A percentile compares a stretch with the other conserved stretches of the same genome.
Conservation (phyloP, 768 basidiomycete genomes). For the Bullera alba region DNA sequence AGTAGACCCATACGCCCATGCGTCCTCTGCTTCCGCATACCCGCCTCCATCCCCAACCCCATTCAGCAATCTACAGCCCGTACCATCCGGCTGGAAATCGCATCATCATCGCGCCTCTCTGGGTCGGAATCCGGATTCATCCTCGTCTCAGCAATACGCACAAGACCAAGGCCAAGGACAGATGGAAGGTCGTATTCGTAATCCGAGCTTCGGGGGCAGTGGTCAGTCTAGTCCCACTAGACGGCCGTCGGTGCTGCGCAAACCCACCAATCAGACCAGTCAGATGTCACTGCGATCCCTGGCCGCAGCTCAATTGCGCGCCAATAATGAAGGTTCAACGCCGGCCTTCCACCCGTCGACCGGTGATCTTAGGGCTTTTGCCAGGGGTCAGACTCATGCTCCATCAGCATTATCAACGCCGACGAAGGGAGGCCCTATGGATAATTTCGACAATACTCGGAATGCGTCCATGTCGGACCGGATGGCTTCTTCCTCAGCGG, state of each 20-base stretch:
- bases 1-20: not conserved
- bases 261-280: not conserved
- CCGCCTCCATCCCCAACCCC: too few relatives aligned
- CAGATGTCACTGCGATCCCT: not conserved
- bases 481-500: not conserved
- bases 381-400: not conserved
- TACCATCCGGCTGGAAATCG: too few relatives aligned
- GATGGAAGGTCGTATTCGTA: not conserved
- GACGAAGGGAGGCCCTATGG: not conserved
- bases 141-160: not conserved
- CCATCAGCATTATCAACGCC: not conserved
- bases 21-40: slow-evolving; percentile 3
- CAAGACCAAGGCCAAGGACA: not conserved
- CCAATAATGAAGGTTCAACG: not conserved
- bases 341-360: too few relatives aligned
- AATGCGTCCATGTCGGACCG: not conserved
- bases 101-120: too few relatives aligned
- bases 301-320: not conserved
- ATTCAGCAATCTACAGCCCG: too few relatives aligned
- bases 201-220: too few relatives aligned
- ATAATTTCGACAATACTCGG: not conserved
- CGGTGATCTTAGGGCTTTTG: not conserved
- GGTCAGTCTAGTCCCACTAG: too few relatives aligned
- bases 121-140: too few relatives aligned
- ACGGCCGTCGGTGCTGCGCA: slow-evolving; percentile 1